These are phyloP conservation scores for Trametes cubensis DNA, from an alignment of 768 basidiomycete genomes.

Conservation along the genomic window DNA sequence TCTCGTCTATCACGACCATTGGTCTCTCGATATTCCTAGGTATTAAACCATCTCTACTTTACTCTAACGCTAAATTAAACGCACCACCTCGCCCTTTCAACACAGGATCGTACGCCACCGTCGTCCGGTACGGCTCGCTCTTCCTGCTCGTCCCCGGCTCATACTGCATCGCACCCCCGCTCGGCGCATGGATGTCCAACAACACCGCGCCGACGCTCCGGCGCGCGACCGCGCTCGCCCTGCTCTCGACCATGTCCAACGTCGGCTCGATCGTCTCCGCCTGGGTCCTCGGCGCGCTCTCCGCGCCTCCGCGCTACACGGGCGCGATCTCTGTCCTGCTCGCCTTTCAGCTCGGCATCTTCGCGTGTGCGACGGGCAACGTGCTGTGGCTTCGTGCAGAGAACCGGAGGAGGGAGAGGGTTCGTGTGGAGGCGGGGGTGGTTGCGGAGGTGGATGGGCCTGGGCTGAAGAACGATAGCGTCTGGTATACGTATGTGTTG, in stretches of 20 bases:
- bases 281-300: conserved; percentile 57
- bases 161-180: conserved; percentile 53
- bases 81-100: no score
- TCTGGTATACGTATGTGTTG: conserved; percentile 6
- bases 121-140: conserved; percentile 54
- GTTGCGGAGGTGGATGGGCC: not conserved
- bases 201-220: conserved; percentile 59
- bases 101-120: conserved; percentile 37
- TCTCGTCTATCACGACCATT: conserved; percentile 45
- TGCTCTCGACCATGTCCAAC: conserved; percentile 61
- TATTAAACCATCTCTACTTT: conserved; percentile 22
- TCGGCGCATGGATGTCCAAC: conserved; percentile 63
- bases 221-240: conserved; percentile 62
- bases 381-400: conserved; percentile 1
- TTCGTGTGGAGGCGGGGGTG: not conserved
- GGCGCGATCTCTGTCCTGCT: conserved; percentile 44
- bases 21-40: conserved; percentile 61
- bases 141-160: conserved; percentile 59
- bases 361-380: conserved; percentile 4
- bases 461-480: conserved; percentile 1
- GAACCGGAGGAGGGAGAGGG: conserved; percentile 8
- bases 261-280: conserved; percentile 62
- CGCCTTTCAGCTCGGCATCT: conserved; percentile 42
- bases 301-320: conserved; percentile 51
- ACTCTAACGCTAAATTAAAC: no score